A percentile compares a stretch with the other conserved stretches of the same genome.
These are phyloP conservation scores for Emericellopsis atlantica DNA, from an alignment of 2,329 filamentous ascomycete genomes.

Conservation along the genomic window DNA sequence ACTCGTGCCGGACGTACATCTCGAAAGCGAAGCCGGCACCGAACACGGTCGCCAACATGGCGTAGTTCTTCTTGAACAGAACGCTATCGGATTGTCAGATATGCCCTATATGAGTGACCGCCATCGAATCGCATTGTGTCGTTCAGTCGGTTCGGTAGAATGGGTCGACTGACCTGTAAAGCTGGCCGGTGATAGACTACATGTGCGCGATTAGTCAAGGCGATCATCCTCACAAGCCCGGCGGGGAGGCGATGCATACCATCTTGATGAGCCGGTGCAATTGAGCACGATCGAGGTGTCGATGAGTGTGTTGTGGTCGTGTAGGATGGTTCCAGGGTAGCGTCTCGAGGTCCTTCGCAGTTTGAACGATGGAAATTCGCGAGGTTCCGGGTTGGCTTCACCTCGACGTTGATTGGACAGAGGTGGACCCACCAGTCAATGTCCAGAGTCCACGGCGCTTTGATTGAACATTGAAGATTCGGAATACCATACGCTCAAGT, in stretches of 20 bases:
- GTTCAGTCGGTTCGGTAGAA: slow-evolving; percentile 7
- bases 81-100: slow-evolving; percentile 38
- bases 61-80: slow-evolving; percentile 75
- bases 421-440: background rate
- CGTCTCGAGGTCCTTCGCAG: too few relatives aligned
- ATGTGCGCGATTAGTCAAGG: slow-evolving; percentile 21
- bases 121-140: slow-evolving; percentile 10
- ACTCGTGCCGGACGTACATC: slow-evolving; percentile 53
- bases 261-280: slow-evolving; percentile 16
- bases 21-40: slow-evolving; percentile 80
- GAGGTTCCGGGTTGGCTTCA: slow-evolving; percentile 4
- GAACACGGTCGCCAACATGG: slow-evolving; percentile 83
- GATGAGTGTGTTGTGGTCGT: background rate
- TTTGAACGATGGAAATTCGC: slow-evolving; percentile 2
- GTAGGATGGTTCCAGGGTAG: too few relatives aligned
- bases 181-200: slow-evolving; percentile 21
- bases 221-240: background rate
- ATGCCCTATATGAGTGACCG: background rate
- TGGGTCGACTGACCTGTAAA: slow-evolving; percentile 25
- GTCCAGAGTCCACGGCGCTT: too few relatives aligned
- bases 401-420: slow-evolving; percentile 1
- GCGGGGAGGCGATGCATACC: slow-evolving; percentile 13
- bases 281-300: slow-evolving; percentile 2
- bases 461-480: too few relatives aligned
- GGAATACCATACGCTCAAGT: too few relatives aligned